Base-by-base conservation (phyloP, 164 flowering plant genomes). In the Chimonanthus salicifolius region DNA sequence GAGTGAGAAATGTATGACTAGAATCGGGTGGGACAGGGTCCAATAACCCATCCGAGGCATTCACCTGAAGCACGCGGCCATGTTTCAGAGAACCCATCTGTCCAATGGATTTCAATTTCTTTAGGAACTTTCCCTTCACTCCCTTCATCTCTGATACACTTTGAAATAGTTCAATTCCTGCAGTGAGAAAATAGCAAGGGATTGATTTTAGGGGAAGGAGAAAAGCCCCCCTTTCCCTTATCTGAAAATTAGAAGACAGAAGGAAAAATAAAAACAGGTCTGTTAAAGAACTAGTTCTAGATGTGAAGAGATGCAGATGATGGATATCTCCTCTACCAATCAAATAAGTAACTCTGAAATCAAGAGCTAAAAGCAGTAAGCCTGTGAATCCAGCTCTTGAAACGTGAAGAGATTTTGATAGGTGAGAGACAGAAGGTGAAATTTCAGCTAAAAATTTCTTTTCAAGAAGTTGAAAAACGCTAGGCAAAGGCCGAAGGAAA, bases 81-180 rank as follows among this genome's bases (percentile, higher is more conserved):
- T 81, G 86, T 68, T 85, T 90, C 49, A 88, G 74, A 74, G 83
- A 79, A 46, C 76, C 83, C 51, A 86, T 81, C 58, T 88, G 84
- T 50, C 81, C 78, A 48, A 90, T 82, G 10, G 92, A 80, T 77
- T 89, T 91, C 71, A 94, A 78, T 76, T 89, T 92, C 88, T 89
- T 94, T 69, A 91, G 51, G 13, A 92, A 69, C 78, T 79, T 92
- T 43, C 94, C 97, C 73, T 86, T 91, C 86, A 89, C 76, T 58
- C 83, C 87, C 80, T 87, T 87, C 90, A 87, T 89, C 43, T 68
- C 47, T 44, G 73, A 69, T 67, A 33, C 75, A 43, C 47, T 33
- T 64, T 9, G 4, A 48, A 44, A 66, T 44, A 45, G 11, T 47
- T 46, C 70, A 13, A 11, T 45, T 66, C 68, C 68, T 45, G 68